Evolutionary conservation across 371 early-diverging fungal species (phyloP).

Genomic region (Mortierella sp.): DNA sequence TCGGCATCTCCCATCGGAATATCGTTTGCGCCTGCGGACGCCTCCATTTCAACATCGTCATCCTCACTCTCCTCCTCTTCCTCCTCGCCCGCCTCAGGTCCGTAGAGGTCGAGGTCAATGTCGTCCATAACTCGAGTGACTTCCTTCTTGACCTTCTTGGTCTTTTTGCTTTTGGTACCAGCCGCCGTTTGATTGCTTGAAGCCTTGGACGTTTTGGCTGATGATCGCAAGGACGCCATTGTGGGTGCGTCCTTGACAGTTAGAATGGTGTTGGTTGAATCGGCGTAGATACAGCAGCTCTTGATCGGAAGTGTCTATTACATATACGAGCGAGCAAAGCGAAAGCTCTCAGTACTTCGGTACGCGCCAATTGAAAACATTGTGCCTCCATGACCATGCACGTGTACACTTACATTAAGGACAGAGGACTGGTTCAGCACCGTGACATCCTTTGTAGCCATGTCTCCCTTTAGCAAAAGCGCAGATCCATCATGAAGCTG

Average conservation of each 20-base stretch:
- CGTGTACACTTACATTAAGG: slow-evolving; percentile 58
- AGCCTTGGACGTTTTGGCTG: slow-evolving; percentile 9
- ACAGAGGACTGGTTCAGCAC: slow-evolving; percentile 56
- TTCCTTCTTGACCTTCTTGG: slow-evolving; percentile 59
- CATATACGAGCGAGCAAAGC: neutral
- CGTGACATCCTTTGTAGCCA: slow-evolving; percentile 62
- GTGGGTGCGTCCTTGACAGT: slow-evolving; percentile 61
- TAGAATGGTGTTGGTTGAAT: slow-evolving; percentile 66
- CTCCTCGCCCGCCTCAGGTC: slow-evolving; percentile 59
- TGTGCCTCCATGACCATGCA: neutral
- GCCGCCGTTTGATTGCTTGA: neutral
- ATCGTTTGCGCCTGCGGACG: slow-evolving; percentile 37
- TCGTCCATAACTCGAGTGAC: slow-evolving; percentile 64
- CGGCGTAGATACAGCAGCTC: slow-evolving; percentile 72
- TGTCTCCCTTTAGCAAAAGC: slow-evolving; percentile 71
- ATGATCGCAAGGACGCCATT: slow-evolving; percentile 37
- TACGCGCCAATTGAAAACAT: neutral
- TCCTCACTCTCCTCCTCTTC: slow-evolving; percentile 48
- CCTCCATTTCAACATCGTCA: slow-evolving; percentile 46
- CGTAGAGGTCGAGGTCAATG: slow-evolving; percentile 77
- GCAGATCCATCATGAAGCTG: slow-evolving; percentile 74
- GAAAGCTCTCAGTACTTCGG: neutral
- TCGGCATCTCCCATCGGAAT: slow-evolving; percentile 28
- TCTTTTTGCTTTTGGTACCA: slow-evolving; percentile 53
- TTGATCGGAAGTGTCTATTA: slow-evolving; percentile 59